These are phyloP conservation scores for Tulasnella calospora DNA, from an alignment of 768 basidiomycete genomes.

Conservation along the genomic window DNA sequence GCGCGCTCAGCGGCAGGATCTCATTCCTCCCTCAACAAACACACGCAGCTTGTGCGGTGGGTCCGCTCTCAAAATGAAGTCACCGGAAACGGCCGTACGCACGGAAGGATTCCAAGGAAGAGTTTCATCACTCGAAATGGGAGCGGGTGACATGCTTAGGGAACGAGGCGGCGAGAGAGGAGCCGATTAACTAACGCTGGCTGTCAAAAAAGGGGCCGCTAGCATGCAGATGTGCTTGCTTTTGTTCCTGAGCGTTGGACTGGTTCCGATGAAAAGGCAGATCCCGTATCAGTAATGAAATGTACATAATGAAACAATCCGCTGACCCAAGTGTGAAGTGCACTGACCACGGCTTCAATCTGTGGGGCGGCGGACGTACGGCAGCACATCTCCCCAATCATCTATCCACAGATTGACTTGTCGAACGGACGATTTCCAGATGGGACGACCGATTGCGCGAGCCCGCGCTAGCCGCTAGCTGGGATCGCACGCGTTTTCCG, in stretches of 20 bases:
- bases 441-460: background rate
- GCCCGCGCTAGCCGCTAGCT: background rate
- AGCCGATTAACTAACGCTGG: background rate
- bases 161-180: constrained; percentile 9
- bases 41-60: background rate
- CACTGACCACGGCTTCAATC: background rate
- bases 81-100: constrained; percentile 1
- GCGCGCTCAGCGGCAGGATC: constrained; percentile 1
- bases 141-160: background rate
- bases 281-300: constrained; percentile 5
- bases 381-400: background rate
- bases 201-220: background rate
- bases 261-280: background rate
- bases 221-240: background rate
- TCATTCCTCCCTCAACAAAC: background rate
- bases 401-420: background rate
- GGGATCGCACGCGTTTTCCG: background rate
- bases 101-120: constrained; percentile 5
- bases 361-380: background rate
- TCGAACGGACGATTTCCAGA: background rate
- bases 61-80: background rate
- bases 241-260: background rate
- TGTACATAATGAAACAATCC: background rate
- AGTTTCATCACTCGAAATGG: background rate
- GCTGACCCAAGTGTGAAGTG: constrained; percentile 7